A percentile compares a stretch with the other conserved stretches of the same genome.
phyloP scores from a whole-genome alignment of 805 yeast species.

The Candida mattraensis region DNA sequence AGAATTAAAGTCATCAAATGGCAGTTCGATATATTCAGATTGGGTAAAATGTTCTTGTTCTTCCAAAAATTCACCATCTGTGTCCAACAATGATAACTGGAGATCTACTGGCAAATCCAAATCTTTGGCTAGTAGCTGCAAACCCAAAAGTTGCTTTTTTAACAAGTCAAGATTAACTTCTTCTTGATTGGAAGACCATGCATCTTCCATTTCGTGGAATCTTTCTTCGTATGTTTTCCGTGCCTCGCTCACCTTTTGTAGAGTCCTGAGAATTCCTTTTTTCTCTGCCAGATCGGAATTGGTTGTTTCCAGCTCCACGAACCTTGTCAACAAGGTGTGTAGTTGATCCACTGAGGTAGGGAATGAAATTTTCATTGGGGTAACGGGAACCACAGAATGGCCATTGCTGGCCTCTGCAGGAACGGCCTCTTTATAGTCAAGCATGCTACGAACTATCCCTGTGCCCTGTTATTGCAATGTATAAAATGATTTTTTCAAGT shows the following conservation, averaged over 20 bases:
- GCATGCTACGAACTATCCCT: too few relatives aligned
- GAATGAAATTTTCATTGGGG: slow-evolving; percentile 23
- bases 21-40: slow-evolving; percentile 11
- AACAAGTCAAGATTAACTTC: slow-evolving; percentile 47
- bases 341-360: slow-evolving; percentile 28
- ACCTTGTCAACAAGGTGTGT: slow-evolving; percentile 29
- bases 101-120: slow-evolving; percentile 59
- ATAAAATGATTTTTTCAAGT: too few relatives aligned
- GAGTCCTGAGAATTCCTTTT: slow-evolving; percentile 42
- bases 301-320: slow-evolving; percentile 26
- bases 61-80: slow-evolving; percentile 2
- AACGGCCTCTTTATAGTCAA: slow-evolving; percentile 3
- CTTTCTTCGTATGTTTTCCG: slow-evolving; percentile 37
- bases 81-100: slow-evolving; percentile 38
- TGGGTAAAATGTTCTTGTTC: slow-evolving; percentile 3
- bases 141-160: slow-evolving; percentile 58
- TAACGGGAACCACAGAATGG: slow-evolving; percentile 1
- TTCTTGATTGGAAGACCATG: slow-evolving; percentile 27
- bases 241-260: slow-evolving; percentile 41
- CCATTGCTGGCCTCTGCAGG: slow-evolving; percentile 5
- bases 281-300: slow-evolving; percentile 36
- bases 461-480: too few relatives aligned
- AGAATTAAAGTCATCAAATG: slow-evolving; percentile 32
- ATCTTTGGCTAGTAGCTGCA: slow-evolving; percentile 65
- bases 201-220: slow-evolving; percentile 29